A percentile compares a stretch with the other conserved stretches of the same genome.
phyloP scores from a whole-genome alignment of 73 alveolate genomes.

The Tetrahymena thermophila region DNA sequence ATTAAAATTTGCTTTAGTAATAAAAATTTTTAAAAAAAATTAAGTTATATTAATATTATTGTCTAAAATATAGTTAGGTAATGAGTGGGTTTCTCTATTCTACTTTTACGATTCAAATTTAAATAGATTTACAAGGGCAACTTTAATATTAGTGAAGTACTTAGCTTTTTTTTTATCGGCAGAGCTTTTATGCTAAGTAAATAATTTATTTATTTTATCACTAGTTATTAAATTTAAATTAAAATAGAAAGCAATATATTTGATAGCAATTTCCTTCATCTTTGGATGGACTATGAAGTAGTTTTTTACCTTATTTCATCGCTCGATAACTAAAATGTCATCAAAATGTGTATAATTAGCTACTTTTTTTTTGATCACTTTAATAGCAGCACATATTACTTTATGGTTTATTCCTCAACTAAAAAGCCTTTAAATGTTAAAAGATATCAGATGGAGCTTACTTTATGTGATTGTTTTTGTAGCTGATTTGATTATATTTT shows the following conservation, averaged over 20 bases:
- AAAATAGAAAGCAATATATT: neutral
- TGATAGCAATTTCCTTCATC: no score
- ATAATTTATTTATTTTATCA: no score
- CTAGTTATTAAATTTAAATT: neutral
- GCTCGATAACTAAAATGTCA: neutral
- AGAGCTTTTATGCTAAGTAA: neutral
- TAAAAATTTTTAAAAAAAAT: neutral
- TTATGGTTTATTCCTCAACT: neutral
- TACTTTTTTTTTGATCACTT: neutral
- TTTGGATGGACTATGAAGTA: neutral
- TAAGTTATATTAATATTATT: neutral
- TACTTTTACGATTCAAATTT: neutral
- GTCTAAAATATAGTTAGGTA: neutral
- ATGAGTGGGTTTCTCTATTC: neutral
- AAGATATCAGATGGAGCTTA: neutral
- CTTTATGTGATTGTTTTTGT: neutral
- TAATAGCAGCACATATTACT: neutral
- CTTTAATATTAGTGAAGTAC: neutral
- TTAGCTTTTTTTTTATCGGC: neutral
- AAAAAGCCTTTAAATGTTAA: neutral
- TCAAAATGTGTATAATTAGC: neutral
- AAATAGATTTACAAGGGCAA: neutral
- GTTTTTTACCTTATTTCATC: neutral
- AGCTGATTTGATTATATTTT: neutral
- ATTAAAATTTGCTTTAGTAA: neutral